Evolutionary conservation across 148 eudicot species (phyloP), one percentile per base, ranked within the genome.

Genomic region (Cornus kousa): DNA sequence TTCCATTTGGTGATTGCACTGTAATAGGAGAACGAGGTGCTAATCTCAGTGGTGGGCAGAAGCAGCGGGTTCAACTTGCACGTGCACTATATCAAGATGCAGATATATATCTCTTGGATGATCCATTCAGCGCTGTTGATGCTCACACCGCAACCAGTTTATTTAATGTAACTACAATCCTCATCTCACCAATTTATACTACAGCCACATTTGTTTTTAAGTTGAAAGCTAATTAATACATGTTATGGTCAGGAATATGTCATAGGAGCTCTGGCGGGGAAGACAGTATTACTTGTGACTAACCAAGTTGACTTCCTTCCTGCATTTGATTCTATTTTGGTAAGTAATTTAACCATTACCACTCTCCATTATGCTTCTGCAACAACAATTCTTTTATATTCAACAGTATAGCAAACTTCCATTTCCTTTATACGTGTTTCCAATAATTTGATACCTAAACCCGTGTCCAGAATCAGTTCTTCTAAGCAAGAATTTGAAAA

Each of bases 261-360:
- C 75, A 80, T 91, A 89, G 91, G 80, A 78, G 95, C 92, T 72
- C 80, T 91, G 48, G 53, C 74, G 65, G 83, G 80, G 60, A 91
- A 88, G 77, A 88, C 91, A 5, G 91, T 91, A 28, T 65, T 91
- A 23, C 84, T 91, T 5, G 93, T 91, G 73, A 91, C 95, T 16
- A 92, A 91, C 72, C 93, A 89, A 89, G 91, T 91, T 2, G 93
- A 89, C 75, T 91, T 91, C 70, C 88, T 89, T 73, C 93, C 89
- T 64, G 83, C 85, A 73, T 86, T 89, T 77, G 89, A 91, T 77
- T 46, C 74, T 60, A 70, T 89, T 68, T 73, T 91, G 90, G 95
- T 91, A 20, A 78, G 89, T 68, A 32, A 35, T 53, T 43, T 9
- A 65, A 40, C 57, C 4, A 9, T 48, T 50, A 13, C 6, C 16